Conservation (phyloP, 441 rosid genomes). For the Croton laevigatus region DNA sequence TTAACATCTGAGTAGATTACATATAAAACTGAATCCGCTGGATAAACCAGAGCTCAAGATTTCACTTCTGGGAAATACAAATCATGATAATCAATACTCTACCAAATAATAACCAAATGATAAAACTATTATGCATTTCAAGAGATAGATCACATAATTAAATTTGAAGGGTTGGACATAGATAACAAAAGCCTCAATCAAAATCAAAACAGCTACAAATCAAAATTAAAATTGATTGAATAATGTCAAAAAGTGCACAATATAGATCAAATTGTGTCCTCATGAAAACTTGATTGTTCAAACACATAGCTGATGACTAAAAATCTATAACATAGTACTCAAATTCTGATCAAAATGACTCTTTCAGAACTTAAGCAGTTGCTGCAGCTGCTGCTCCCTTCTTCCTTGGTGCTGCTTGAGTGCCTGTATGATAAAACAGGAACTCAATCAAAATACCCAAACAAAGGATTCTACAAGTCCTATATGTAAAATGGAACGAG, state of each 20-base stretch:
- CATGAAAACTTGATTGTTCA: constrained; percentile 25
- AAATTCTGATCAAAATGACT: constrained; percentile 15
- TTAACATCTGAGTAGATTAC: too few species aligned
- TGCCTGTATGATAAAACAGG: constrained; percentile 35
- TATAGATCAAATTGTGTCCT: constrained; percentile 16
- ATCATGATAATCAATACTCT: background rate
- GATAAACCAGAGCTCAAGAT: too few species aligned
- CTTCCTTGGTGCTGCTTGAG: constrained; percentile 72
- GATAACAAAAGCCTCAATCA: constrained; percentile 4
- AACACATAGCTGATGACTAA: constrained; percentile 15
- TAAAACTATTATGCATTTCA: constrained; percentile 1
- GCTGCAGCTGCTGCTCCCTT: constrained; percentile 48
- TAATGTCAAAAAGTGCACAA: constrained; percentile 18
- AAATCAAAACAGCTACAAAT: constrained; percentile 28
- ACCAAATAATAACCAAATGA: background rate
- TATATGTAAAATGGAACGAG: background rate
- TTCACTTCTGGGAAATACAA: background rate
- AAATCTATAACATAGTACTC: constrained; percentile 18
- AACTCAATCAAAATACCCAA: background rate
- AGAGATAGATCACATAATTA: background rate
- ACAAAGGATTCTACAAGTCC: background rate
- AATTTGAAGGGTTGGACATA: background rate
- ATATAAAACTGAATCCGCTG: too few species aligned
- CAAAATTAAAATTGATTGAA: constrained; percentile 19
- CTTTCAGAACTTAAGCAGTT: constrained; percentile 39